Conservation (phyloP, 2,329 filamentous ascomycete species). For the Talaromyces sp. region DNA sequence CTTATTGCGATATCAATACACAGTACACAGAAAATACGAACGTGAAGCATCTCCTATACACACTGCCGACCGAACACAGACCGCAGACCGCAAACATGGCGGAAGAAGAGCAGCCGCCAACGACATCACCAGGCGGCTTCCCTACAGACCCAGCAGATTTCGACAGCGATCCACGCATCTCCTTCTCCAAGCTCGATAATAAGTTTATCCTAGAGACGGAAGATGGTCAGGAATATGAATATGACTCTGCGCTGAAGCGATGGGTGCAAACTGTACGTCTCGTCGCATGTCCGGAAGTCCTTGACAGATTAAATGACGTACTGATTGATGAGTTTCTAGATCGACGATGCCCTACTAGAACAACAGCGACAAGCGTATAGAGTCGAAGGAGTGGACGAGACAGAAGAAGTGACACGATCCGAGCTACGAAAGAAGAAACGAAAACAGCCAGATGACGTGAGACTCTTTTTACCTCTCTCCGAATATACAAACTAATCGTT, state of each 20-base stretch:
- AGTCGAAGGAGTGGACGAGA: conserved; percentile 59
- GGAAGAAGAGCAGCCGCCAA: neutral
- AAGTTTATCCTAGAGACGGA: conserved; percentile 84
- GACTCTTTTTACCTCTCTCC: neutral
- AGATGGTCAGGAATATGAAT: conserved; percentile 82
- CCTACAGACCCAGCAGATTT: conserved; percentile 65
- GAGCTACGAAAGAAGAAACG: conserved; percentile 55
- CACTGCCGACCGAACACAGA: neutral
- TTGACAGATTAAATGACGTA: neutral
- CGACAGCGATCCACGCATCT: conserved; percentile 75
- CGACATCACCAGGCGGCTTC: conserved; percentile 38
- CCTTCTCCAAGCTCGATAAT: conserved; percentile 77
- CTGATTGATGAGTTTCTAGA: conserved; percentile 39
- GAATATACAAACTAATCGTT: neutral
- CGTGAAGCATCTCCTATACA: neutral
- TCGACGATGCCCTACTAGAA: conserved; percentile 60
- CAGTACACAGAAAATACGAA: neutral
- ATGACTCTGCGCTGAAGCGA: conserved; percentile 65
- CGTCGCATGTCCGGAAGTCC: conserved; percentile 12
- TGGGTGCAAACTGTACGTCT: conserved; percentile 68
- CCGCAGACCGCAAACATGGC: conserved; percentile 17
- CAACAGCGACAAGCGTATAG: conserved; percentile 63
- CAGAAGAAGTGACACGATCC: conserved; percentile 47
- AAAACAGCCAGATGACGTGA: conserved; percentile 51
- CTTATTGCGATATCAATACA: neutral